Conservation (phyloP, 306 rosid species). For the Cucurbita argyrosperma region DNA sequence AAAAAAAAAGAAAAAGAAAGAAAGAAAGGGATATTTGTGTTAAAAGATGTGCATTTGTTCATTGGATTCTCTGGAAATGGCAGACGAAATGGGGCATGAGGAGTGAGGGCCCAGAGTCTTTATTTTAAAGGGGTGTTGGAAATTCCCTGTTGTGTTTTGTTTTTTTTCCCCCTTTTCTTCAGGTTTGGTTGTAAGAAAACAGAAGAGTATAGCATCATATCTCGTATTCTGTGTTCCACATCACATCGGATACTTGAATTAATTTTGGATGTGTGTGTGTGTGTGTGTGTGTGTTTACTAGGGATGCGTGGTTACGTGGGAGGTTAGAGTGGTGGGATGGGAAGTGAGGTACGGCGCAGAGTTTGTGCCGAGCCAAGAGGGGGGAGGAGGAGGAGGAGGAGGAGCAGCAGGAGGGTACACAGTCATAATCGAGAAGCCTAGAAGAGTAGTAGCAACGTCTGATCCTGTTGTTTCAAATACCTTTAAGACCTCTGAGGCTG, state of each 20-base stretch:
- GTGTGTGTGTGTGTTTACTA: conserved; percentile 1
- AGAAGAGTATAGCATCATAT: no score
- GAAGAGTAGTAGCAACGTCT: conserved; percentile 17
- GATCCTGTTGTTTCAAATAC: conserved; percentile 33
- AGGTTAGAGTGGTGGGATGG: conserved; percentile 64
- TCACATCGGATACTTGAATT: no score
- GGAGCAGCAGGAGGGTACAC: conserved; percentile 43
- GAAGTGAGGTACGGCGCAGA: conserved; percentile 61
- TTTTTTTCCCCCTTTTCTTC: neutral
- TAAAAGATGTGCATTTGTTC: neutral
- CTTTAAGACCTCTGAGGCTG: conserved; percentile 43
- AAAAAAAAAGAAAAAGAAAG: neutral
- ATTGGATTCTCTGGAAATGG: conserved; percentile 5
- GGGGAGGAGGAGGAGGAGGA: neutral
- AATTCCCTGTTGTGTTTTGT: neutral
- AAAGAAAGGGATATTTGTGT: neutral
- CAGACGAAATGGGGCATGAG: neutral
- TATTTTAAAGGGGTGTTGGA: neutral
- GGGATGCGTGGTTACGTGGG: conserved; percentile 41
- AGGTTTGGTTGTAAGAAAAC: no score
- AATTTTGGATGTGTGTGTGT: neutral
- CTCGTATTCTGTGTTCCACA: no score
- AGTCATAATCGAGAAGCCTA: conserved; percentile 48
- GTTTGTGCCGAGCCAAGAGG: conserved; percentile 49
- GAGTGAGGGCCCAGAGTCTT: no score